Percentiles rank a stretch among this genome's conserved stretches.
Evolutionary conservation across 192 early-diverging fungal species (phyloP).

Genomic region (Phlyctochytrium arcticum): DNA sequence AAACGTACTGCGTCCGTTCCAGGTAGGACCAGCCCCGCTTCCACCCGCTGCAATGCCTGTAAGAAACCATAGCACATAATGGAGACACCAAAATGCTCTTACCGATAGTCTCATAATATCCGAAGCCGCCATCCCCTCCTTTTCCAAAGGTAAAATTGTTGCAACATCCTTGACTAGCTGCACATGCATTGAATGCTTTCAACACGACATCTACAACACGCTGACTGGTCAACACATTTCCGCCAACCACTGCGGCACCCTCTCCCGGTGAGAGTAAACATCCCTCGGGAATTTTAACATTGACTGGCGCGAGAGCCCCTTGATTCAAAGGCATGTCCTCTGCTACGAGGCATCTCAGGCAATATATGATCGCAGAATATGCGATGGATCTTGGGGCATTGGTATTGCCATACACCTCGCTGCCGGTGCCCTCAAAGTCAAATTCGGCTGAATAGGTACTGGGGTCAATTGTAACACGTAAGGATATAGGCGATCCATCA

Average conservation of each 20-base stretch:
- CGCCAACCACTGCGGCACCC: conserved; percentile 90
- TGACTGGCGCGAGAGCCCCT: conserved; percentile 85
- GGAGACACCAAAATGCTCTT: conserved; percentile 21
- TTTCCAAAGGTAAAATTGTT: conserved; percentile 97
- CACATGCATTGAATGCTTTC: conserved; percentile 83
- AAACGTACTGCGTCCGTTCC: conserved; percentile 71
- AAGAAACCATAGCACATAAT: neutral
- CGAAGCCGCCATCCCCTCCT: conserved; percentile 79
- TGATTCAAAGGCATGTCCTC: conserved; percentile 94
- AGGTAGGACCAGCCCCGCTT: conserved; percentile 83
- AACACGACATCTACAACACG: conserved; percentile 88
- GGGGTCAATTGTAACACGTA: conserved; percentile 67
- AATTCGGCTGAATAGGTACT: conserved; percentile 74
- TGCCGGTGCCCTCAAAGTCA: conserved; percentile 90
- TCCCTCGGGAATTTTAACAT: conserved; percentile 72
- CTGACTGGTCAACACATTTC: conserved; percentile 94
- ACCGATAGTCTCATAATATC: conserved; percentile 96
- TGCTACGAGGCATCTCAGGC: conserved; percentile 83
- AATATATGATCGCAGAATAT: conserved; percentile 95
- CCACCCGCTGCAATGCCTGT: conserved; percentile 35
- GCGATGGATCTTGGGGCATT: conserved; percentile 72
- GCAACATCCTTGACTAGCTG: conserved; percentile 88
- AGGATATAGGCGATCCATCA: conserved; percentile 78
- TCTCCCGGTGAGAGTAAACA: conserved; percentile 77
- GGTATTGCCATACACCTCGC: conserved; percentile 59